These are phyloP conservation scores for Lathyrus oleraceus DNA, from an alignment of 306 rosid species.

Conservation along the genomic window DNA sequence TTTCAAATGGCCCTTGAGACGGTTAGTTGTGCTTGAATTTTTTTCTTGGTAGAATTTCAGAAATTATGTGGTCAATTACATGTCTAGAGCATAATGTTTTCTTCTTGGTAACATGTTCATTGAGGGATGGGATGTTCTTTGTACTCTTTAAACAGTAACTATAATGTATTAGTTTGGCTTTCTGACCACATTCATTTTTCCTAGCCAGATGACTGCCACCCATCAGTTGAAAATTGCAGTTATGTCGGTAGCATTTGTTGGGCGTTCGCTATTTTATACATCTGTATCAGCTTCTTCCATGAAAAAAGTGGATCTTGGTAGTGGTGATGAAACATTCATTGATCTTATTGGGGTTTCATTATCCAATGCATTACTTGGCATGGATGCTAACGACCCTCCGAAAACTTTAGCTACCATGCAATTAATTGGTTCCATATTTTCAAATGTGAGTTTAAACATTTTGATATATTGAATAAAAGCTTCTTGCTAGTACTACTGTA, in stretches of 20 bases:
- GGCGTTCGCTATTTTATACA: conserved; percentile 82
- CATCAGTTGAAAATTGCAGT: conserved; percentile 98
- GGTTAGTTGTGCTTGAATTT: conserved; percentile 61
- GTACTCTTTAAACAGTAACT: conserved; percentile 25
- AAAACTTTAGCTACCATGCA: conserved; percentile 99
- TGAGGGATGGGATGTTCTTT: conserved; percentile 28
- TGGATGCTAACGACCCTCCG: conserved; percentile 99
- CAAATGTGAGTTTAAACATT: conserved; percentile 70
- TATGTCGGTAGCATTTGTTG: conserved; percentile 95
- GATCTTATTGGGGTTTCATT: conserved; percentile 90
- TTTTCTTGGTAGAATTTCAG: conserved; percentile 33
- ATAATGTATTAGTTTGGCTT: conserved; percentile 44
- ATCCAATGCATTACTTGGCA: conserved; percentile 96
- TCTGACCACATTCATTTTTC: conserved; percentile 48
- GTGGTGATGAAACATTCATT: conserved; percentile 56
- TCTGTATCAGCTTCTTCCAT: conserved; percentile 63
- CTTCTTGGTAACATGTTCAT: conserved; percentile 27
- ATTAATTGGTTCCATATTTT: conserved; percentile 88
- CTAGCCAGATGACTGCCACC: conserved; percentile 96
- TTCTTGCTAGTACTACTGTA: conserved; percentile 25
- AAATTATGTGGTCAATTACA: conserved; percentile 26
- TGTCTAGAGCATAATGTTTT: conserved; percentile 9
- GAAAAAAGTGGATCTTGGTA: conserved; percentile 55
- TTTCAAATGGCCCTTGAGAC: conserved; percentile 99
- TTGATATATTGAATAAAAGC: conserved; percentile 16